A percentile compares a stretch with the other conserved stretches of the same genome.
Conservation (phyloP, 2,329 filamentous ascomycete genomes). For the Talaromyces sp. region DNA sequence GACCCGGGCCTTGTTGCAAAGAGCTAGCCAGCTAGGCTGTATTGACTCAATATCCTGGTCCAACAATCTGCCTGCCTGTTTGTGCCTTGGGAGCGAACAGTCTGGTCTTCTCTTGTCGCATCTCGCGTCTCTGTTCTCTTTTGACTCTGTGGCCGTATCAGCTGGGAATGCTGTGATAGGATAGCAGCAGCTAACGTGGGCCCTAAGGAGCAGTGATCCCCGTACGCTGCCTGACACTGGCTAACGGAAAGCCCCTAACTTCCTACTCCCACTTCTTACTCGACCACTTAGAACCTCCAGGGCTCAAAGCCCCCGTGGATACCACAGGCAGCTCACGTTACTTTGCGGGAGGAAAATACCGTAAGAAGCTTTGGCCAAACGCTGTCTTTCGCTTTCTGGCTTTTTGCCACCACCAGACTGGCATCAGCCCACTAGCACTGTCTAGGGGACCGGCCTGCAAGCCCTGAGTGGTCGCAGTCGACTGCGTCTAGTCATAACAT, state of each 20-base stretch:
- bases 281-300: too few species aligned
- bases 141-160: constrained; percentile 5
- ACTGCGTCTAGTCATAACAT: neutral
- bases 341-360: neutral
- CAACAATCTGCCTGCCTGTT: neutral
- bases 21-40: neutral
- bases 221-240: neutral
- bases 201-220: constrained; percentile 13
- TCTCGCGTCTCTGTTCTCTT: constrained; percentile 9
- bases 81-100: neutral
- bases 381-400: neutral
- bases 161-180: constrained; percentile 4
- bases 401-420: constrained; percentile 2
- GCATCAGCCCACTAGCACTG: neutral
- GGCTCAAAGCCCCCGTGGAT: neutral
- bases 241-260: neutral
- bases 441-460: neutral
- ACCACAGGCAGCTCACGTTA: neutral
- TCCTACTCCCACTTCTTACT: neutral
- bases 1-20: neutral
- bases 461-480: neutral
- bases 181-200: constrained; percentile 7
- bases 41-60: neutral
- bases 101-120: neutral
- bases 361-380: neutral